Base-by-base conservation (phyloP, 2,329 filamentous ascomycete species). In the Lachnum nothofagi region DNA sequence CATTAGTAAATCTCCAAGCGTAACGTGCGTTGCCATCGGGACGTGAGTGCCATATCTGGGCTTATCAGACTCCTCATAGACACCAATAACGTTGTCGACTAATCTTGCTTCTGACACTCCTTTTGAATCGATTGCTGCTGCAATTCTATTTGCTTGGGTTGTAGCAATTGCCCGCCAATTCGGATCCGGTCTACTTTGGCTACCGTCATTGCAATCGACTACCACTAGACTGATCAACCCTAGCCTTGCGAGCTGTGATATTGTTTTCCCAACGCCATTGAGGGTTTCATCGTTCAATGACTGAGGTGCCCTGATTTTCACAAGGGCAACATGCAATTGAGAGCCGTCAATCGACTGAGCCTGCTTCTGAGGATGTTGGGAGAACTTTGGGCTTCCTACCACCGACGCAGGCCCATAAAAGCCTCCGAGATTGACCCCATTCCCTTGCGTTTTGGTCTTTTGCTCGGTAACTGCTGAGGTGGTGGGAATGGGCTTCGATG, bases 221-320 rank as follows among this genome's bases (percentile, higher is more conserved):
- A 97, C 85, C 0, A 98, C 79, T 17, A 91, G 81, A 52, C 89
- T 90, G 42, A 82, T 76, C 57, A 98, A 77, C 2, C 93, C 91
- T 12, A 98, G 77, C 44, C 85, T 82, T 33, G 83, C 80, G 42
- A 98, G 80, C 65, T 95, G 91, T 24, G 84, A 83, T 34, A 98
- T 70, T 0, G 93, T 97, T 64, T 85, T 82, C 4, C 85, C 88
- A 49, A 97, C 81, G 1, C 89, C 91, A 39, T 77, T 69, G 9
- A 97, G 65, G 0, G 81, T 86, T 2, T 72, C 69, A 51, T 90
- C 78, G 59, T 87, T 77, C 40, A 94, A 76, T 1, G 74, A 68
- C 59, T 94, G 84, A 0, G 89, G 85, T 37, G 79, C 78, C 45
- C 86, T 80, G 46, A 98, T 75, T 68, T 95, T 95, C 56, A 96